Evolutionary conservation across 1,284 basidiomycete species (phyloP).

Genomic region (Pterula multifida): DNA sequence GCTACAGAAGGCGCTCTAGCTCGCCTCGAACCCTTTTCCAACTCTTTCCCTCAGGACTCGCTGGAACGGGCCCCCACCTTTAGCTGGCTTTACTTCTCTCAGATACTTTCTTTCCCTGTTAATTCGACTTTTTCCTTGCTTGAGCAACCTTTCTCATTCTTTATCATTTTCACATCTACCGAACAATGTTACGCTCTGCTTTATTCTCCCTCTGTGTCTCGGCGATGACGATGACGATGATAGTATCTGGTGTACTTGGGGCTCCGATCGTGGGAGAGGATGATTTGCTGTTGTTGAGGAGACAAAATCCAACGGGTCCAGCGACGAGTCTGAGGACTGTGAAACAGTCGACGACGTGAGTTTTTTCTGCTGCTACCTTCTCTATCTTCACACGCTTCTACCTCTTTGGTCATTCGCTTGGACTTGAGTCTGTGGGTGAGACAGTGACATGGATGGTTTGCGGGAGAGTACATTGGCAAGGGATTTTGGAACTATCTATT

Average conservation of each 20-base stretch:
- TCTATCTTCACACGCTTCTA: too few relatives aligned
- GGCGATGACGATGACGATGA: neutral
- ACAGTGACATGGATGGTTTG: too few relatives aligned
- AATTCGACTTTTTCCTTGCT: neutral
- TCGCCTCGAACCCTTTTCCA: too few relatives aligned
- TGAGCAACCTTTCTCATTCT: too few relatives aligned
- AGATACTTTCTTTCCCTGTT: neutral
- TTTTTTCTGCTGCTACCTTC: neutral
- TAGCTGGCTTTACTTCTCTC: too few relatives aligned
- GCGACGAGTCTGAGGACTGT: neutral
- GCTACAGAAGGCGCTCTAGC: too few relatives aligned
- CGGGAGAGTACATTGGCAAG: too few relatives aligned
- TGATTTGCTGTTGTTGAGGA: neutral
- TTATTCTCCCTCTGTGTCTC: neutral
- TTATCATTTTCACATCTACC: too few relatives aligned
- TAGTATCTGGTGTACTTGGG: constrained; percentile 7
- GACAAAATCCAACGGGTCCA: neutral
- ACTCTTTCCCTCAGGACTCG: too few relatives aligned
- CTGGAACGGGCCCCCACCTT: constrained; percentile 52
- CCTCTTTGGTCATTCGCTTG: too few relatives aligned
- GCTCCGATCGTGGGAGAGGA: neutral
- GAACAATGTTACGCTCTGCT: neutral
- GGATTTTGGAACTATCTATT: neutral
- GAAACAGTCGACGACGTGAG: neutral
- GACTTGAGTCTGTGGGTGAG: too few relatives aligned